A percentile compares a stretch with the other conserved stretches of the same genome.
Conservation (phyloP, 140 eudicot species). For the Anethum foeniculum region DNA sequence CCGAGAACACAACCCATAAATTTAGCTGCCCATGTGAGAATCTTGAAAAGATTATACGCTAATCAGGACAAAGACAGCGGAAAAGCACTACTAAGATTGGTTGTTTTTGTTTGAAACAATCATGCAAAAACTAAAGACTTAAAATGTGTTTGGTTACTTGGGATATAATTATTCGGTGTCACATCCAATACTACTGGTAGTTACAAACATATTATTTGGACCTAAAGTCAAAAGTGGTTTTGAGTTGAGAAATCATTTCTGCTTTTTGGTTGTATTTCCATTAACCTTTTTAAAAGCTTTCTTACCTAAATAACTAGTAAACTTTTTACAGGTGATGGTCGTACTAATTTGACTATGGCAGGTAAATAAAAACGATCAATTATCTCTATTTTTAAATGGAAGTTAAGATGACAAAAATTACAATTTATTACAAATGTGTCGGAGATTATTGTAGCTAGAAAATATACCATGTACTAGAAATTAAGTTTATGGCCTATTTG, state of each 20-base stretch:
- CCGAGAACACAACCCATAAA: slow-evolving; percentile 53
- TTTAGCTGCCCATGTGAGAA: background rate
- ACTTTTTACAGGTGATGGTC: too few relatives aligned
- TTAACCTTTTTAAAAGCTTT: background rate
- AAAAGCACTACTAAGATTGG: background rate
- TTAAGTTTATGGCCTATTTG: too few relatives aligned
- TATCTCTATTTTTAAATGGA: too few relatives aligned
- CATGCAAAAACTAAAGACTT: background rate
- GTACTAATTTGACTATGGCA: background rate
- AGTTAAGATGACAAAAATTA: too few relatives aligned
- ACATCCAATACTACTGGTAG: slow-evolving; percentile 2
- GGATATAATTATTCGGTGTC: background rate
- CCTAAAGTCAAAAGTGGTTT: background rate
- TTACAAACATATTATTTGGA: background rate
- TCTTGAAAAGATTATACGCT: background rate
- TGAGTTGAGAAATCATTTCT: background rate
- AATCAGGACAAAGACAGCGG: background rate
- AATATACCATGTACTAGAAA: too few relatives aligned
- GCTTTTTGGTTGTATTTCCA: slow-evolving; percentile 4
- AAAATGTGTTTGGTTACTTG: background rate
- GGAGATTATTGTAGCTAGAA: too few relatives aligned
- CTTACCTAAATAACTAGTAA: background rate
- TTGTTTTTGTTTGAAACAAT: background rate
- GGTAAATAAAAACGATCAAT: background rate
- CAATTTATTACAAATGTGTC: too few relatives aligned